Evolutionary conservation across 1,284 basidiomycete species (phyloP).

Genomic region (Singerocomus inundabilis): DNA sequence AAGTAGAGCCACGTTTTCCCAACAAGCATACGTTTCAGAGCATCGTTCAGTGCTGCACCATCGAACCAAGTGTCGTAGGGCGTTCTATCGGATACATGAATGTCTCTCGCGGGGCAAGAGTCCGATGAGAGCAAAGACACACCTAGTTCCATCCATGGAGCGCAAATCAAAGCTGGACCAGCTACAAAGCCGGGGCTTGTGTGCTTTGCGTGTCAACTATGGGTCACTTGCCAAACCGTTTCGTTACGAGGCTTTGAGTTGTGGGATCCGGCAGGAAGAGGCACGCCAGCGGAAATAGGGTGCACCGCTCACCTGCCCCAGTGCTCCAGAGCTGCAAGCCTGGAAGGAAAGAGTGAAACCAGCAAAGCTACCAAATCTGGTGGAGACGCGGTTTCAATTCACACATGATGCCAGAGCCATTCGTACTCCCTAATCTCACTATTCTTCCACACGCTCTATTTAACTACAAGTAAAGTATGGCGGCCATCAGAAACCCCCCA

Average conservation of each 20-base stretch:
- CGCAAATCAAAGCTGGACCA: conserved; percentile 52
- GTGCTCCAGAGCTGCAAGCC: neutral
- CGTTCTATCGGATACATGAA: conserved; percentile 36
- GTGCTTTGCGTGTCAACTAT: conserved; percentile 38
- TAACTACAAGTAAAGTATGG: neutral
- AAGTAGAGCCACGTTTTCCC: conserved; percentile 8
- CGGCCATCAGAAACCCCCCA: conserved; percentile 65
- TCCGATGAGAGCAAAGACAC: conserved; percentile 12
- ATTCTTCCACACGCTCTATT: neutral
- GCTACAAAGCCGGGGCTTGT: conserved; percentile 41
- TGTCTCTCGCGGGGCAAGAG: conserved; percentile 7
- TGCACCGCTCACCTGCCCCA: conserved; percentile 20
- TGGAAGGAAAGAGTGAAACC: conserved; percentile 15
- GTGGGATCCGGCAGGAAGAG: conserved; percentile 16
- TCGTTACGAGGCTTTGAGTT: conserved; percentile 12
- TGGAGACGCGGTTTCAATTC: neutral
- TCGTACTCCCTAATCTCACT: conserved; percentile 1
- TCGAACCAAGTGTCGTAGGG: conserved; percentile 61
- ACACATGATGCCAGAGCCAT: conserved; percentile 1
- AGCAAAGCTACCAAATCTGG: conserved; percentile 28
- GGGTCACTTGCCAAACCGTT: conserved; percentile 16
- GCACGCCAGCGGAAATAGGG: conserved; percentile 18
- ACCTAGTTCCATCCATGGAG: conserved; percentile 83
- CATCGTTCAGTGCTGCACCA: conserved; percentile 59
- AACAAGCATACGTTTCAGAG: conserved; percentile 56